phyloP scores from a whole-genome alignment of 2,329 filamentous ascomycete species.

The Drechslera avenae region DNA sequence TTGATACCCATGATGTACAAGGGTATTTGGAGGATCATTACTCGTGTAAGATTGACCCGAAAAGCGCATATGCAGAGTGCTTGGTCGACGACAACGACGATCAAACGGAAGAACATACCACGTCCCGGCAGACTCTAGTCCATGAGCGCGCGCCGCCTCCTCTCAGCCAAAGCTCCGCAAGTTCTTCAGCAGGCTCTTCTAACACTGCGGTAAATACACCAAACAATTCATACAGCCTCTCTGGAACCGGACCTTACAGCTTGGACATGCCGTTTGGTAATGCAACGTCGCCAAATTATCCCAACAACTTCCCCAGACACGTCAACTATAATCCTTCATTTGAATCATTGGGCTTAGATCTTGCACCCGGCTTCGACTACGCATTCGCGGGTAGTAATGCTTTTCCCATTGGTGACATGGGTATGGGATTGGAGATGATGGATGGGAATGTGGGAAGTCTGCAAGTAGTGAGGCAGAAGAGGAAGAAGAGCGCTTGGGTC shows the following conservation, averaged over 20 bases:
- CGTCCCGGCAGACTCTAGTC: too few species aligned
- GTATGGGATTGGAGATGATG: constrained; percentile 30
- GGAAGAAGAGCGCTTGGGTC: constrained; percentile 48
- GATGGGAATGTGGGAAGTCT: constrained; percentile 15
- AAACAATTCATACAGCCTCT: constrained; percentile 5
- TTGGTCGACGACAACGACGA: constrained; percentile 34
- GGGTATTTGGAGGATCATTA: constrained; percentile 67
- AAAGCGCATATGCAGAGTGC: constrained; percentile 64
- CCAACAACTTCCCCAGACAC: constrained; percentile 18
- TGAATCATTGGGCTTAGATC: constrained; percentile 42
- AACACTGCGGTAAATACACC: constrained; percentile 1
- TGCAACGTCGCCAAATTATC: constrained; percentile 1
- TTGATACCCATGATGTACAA: constrained; percentile 77
- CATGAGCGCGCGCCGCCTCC: too few species aligned
- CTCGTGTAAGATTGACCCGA: constrained; percentile 66
- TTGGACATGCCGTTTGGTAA: constrained; percentile 29
- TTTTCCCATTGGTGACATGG: constrained; percentile 14
- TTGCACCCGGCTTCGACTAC: constrained; percentile 35
- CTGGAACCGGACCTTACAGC: constrained; percentile 24
- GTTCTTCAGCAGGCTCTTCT: background rate
- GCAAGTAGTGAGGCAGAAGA: constrained; percentile 29
- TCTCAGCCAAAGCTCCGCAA: constrained; percentile 4
- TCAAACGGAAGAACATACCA: constrained; percentile 2
- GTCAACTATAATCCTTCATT: constrained; percentile 29
- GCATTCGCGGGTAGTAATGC: constrained; percentile 16